phyloP scores from a whole-genome alignment of 2,329 filamentous ascomycete species.

The Chrysoporthe cubensis region DNA sequence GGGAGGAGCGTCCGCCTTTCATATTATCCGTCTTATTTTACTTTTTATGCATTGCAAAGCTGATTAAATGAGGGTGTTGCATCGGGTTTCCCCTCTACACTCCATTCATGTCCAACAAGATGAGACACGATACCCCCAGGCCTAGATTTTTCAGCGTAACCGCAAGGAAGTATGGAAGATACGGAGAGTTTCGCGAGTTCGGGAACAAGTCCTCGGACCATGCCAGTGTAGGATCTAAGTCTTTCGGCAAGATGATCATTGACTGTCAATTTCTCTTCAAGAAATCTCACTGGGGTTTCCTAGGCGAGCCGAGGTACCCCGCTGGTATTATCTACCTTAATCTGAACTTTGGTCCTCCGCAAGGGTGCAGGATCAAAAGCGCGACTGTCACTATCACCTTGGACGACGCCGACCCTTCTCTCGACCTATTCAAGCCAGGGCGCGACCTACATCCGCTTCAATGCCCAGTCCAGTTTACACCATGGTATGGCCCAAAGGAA shows the following conservation, averaged over 20 bases:
- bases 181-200: constrained; percentile 22
- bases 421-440: constrained; percentile 6
- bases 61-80: too few relatives aligned
- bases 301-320: constrained; percentile 29
- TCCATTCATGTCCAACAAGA: background rate
- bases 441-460: constrained; percentile 5
- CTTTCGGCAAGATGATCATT: constrained; percentile 34
- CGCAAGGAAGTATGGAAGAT: constrained; percentile 17
- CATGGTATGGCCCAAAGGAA: constrained; percentile 32
- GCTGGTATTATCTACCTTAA: constrained; percentile 38
- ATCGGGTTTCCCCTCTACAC: too few relatives aligned
- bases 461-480: constrained; percentile 33
- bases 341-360: constrained; percentile 34
- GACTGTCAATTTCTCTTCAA: constrained; percentile 37
- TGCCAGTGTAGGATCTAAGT: constrained; percentile 16
- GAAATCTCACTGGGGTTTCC: constrained; percentile 37
- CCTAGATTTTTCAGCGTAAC: background rate
- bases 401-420: constrained; percentile 34
- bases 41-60: too few relatives aligned
- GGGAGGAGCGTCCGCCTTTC: too few relatives aligned
- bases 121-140: background rate
- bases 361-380: constrained; percentile 32
- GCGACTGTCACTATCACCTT: constrained; percentile 35
- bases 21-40: too few relatives aligned
- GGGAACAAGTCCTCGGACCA: constrained; percentile 12